Base-by-base conservation (phyloP, 225 moss, liverwort and hornwort species). In the Antitrichia curtipendula region DNA sequence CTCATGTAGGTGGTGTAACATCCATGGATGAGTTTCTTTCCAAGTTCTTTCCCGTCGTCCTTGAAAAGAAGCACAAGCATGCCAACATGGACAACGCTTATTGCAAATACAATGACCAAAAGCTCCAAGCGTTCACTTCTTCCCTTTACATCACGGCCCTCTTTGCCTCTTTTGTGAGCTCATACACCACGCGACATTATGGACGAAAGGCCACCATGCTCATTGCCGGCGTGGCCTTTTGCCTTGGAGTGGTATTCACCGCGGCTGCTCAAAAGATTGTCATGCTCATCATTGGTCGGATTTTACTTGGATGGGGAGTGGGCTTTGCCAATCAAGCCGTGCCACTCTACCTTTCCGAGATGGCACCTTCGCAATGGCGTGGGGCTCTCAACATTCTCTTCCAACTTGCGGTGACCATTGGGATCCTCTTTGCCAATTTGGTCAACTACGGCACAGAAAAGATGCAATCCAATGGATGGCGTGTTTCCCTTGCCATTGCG, bases 271-370 rank as follows among this genome's bases (percentile, higher is more conserved):
- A 62, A 45, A 80, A 61, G 11, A 29, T 80, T 4, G 13, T 6
- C 32, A 62, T 80, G 80, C 61, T 80, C 17, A 62, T 80, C 22
- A 9, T 80, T 29, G 80, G 80, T 45, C 45, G 62, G 5, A 20
- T 81, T 62, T 47, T 31, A 3, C 89, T 94, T 57, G 96, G 96
- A 8, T 78, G 91, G 61, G 96, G 94, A 14, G 77, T 96, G 23
- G 95, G 94, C 12, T 94, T 96, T 59, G 95, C 93, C 16, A 93
- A 91, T 79, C 96, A 96, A 94, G 93, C 94, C 4, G 96, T 94
- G 15, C 96, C 94, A 52, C 90, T 96, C 16, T 95, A 96, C 72
- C 91, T 96, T 16, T 96, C 94, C 4, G 93, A 94, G 83, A 95
- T 95, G 94, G 92, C 20, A 12, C 68, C 68, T 3, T n/a, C 38